Evolutionary conservation across 2,329 filamentous ascomycete genomes (phyloP).

Genomic region (Pezicula neosporulosa): DNA sequence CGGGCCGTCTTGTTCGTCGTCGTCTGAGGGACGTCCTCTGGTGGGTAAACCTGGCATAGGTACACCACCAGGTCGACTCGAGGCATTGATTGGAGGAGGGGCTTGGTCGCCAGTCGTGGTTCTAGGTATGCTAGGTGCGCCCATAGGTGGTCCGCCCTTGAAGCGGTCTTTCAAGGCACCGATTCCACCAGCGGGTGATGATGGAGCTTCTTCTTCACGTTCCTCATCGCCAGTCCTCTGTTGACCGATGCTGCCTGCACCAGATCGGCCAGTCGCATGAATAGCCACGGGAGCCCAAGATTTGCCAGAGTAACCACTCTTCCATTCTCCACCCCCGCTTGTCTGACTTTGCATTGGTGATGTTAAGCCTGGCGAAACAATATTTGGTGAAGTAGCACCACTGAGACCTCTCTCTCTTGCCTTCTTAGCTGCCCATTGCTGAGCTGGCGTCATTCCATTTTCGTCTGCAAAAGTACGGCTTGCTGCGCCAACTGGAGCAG

Average conservation of each 20-base stretch:
- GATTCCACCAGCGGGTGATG: constrained; percentile 61
- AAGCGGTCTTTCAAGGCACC: constrained; percentile 79
- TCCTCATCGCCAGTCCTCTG: constrained; percentile 61
- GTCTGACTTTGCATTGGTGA: constrained; percentile 62
- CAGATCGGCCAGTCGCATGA: constrained; percentile 63
- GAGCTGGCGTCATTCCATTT: constrained; percentile 93
- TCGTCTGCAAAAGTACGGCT: constrained; percentile 93
- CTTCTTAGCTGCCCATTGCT: constrained; percentile 97
- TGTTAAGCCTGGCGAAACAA: constrained; percentile 33
- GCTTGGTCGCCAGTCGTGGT: constrained; percentile 27
- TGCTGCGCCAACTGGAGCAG: constrained; percentile 68
- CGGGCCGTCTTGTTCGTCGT: constrained; percentile 49
- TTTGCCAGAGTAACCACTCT: constrained; percentile 88
- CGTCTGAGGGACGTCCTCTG: constrained; percentile 49
- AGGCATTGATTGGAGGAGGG: constrained; percentile 31
- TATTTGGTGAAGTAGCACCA: constrained; percentile 39
- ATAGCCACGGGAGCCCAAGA: constrained; percentile 84
- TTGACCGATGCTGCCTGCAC: constrained; percentile 42
- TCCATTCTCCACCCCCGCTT: constrained; percentile 76
- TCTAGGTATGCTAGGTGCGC: constrained; percentile 38
- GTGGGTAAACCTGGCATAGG: constrained; percentile 74
- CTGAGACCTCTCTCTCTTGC: constrained; percentile 67
- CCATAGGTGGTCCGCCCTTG: constrained; percentile 71
- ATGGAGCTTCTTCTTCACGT: constrained; percentile 44
- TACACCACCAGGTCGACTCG: constrained; percentile 65